Conservation (phyloP, 306 rosid species). For the Quercus bicolor region DNA sequence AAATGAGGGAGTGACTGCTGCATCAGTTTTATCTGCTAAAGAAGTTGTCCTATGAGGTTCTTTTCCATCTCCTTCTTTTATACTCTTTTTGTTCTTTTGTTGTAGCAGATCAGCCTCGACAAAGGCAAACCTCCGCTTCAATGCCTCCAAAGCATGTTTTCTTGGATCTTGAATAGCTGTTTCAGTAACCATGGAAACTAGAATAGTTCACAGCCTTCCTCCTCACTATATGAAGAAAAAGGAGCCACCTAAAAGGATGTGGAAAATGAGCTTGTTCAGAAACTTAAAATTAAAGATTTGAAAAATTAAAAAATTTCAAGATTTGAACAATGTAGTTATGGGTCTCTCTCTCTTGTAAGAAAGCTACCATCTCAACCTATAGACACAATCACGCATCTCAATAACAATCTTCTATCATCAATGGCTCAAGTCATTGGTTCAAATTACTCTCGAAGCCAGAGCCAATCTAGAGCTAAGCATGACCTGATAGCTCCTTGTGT, state of each 20-base stretch:
- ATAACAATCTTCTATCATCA: neutral
- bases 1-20: slow-evolving; percentile 19
- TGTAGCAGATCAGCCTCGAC: slow-evolving; percentile 51
- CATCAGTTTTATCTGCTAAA: slow-evolving; percentile 9
- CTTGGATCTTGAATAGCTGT: slow-evolving; percentile 38
- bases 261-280: neutral
- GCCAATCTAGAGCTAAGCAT: neutral
- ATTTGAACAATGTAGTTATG: neutral
- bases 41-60: slow-evolving; percentile 15
- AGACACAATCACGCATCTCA: no score
- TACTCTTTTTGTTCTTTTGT: slow-evolving; percentile 34
- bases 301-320: neutral
- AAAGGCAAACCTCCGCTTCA: slow-evolving; percentile 62
- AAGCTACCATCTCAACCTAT: neutral
- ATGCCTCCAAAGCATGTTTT: slow-evolving; percentile 70
- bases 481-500: neutral
- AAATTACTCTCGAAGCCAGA: neutral
- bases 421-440: neutral
- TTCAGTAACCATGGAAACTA: slow-evolving; percentile 46
- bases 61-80: slow-evolving; percentile 18
- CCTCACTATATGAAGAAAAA: neutral
- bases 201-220: neutral
- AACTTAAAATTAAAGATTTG: neutral
- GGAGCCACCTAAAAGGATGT: neutral
- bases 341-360: neutral